Percentiles rank a stretch among this genome's conserved stretches.
These are phyloP conservation scores for Aspergillus spinulosporus DNA, from an alignment of 2,329 filamentous ascomycete genomes.

Conservation along the genomic window DNA sequence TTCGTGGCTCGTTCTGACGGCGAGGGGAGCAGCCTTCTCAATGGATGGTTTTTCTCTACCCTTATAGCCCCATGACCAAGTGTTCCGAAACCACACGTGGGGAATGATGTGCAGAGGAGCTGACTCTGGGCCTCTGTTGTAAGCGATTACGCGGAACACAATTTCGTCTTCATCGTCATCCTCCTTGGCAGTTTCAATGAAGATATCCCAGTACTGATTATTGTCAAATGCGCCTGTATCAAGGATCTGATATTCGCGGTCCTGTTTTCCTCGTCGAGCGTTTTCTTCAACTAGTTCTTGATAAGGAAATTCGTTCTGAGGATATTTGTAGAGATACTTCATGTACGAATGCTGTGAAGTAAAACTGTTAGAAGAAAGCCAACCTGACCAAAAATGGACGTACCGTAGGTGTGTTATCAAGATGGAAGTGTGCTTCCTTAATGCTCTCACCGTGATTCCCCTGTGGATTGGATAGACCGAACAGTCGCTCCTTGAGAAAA, in stretches of 20 bases:
- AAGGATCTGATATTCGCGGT: constrained; percentile 86
- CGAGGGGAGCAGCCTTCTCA: constrained; percentile 62
- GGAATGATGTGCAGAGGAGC: constrained; percentile 91
- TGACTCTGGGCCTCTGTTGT: constrained; percentile 88
- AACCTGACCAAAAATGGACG: constrained; percentile 17
- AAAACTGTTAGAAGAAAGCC: constrained; percentile 10
- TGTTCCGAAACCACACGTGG: constrained; percentile 96
- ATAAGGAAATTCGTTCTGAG: constrained; percentile 88
- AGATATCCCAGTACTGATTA: constrained; percentile 92
- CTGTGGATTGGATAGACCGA: constrained; percentile 92
- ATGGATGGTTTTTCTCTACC: constrained; percentile 77
- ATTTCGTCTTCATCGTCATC: constrained; percentile 87
- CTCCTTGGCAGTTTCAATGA: constrained; percentile 95
- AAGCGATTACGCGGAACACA: constrained; percentile 90
- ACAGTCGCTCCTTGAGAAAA: constrained; percentile 91
- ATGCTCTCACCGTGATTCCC: constrained; percentile 96
- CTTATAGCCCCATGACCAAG: constrained; percentile 92
- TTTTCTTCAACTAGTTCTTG: constrained; percentile 84
- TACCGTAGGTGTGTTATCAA: constrained; percentile 85
- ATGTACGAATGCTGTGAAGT: constrained; percentile 83
- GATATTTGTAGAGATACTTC: constrained; percentile 98
- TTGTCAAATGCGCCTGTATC: constrained; percentile 89
- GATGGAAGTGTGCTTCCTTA: constrained; percentile 94
- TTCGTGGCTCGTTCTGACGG: constrained; percentile 73
- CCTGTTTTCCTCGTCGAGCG: constrained; percentile 69